A percentile compares a stretch with the other conserved stretches of the same genome.
Evolutionary conservation across 768 basidiomycete genomes (phyloP).

Genomic region (Amanita rubescens): DNA sequence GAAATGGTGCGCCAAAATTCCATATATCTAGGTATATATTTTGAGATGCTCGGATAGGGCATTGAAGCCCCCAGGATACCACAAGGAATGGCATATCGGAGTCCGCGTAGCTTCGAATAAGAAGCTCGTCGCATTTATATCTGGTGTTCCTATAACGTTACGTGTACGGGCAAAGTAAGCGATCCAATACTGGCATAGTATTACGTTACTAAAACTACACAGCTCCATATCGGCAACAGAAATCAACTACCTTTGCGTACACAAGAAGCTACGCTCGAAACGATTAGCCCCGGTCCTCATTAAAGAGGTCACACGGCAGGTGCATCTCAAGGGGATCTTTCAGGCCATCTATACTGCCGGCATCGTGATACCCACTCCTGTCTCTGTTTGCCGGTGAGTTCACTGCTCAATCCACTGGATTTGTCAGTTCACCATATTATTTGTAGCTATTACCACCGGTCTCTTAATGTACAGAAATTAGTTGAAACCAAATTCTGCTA

Average conservation of each 20-base stretch:
- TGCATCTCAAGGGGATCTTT: conserved; percentile 83
- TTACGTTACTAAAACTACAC: not conserved
- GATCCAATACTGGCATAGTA: not conserved
- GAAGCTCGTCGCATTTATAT: conserved; percentile 95
- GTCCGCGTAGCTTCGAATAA: conserved; percentile 86
- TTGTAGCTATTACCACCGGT: conserved; percentile 82
- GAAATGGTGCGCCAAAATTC: conserved; percentile 53
- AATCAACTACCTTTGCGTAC: conserved; percentile 96
- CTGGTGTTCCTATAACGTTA: conserved; percentile 81
- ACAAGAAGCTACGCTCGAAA: conserved; percentile 95
- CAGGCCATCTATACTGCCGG: conserved; percentile 98
- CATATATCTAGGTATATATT: conserved; percentile 1
- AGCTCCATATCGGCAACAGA: conserved; percentile 73
- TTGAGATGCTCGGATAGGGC: conserved; percentile 50
- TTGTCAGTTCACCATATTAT: conserved; percentile 5
- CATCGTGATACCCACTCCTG: conserved; percentile 87
- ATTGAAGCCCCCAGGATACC: conserved; percentile 87
- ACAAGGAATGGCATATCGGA: conserved; percentile 93
- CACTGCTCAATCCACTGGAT: not conserved
- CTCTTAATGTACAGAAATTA: conserved; percentile 87
- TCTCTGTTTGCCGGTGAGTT: conserved; percentile 72
- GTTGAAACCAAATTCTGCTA: conserved; percentile 86
- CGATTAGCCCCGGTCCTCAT: conserved; percentile 93
- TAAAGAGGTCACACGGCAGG: conserved; percentile 93
- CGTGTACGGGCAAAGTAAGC: conserved; percentile 81